Conservation (phyloP, 2,329 filamentous ascomycete genomes). For the Verticillium isaacii region DNA sequence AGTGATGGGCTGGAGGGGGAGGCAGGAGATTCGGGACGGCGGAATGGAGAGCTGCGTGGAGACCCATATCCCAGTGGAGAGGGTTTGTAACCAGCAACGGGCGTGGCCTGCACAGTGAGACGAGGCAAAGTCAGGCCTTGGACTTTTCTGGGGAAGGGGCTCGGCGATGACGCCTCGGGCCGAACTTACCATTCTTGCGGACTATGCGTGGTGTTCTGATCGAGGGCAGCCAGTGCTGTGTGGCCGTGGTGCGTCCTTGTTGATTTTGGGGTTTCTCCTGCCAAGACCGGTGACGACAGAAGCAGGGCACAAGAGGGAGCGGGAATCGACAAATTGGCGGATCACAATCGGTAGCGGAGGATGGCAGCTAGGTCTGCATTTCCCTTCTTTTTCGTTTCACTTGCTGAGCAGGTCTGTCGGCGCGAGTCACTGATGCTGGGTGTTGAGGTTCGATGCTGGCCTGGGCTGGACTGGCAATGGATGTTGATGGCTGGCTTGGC, state of each 20-base stretch:
- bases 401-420: background rate
- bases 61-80: conserved; percentile 69
- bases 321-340: background rate
- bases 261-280: background rate
- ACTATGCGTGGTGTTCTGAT: background rate
- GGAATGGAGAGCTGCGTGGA: conserved; percentile 61
- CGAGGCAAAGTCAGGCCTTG: conserved; percentile 1
- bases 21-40: conserved; percentile 55
- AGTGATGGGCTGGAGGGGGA: conserved; percentile 55
- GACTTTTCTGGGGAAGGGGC: background rate
- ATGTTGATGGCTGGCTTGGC: background rate
- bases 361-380: background rate
- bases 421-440: background rate
- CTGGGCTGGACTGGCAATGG: background rate
- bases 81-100: conserved; percentile 56
- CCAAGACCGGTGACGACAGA: conserved; percentile 1
- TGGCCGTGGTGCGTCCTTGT: background rate
- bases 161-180: background rate
- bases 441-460: background rate
- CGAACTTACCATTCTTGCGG: conserved; percentile 3
- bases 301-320: background rate
- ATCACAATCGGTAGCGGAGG: conserved; percentile 1
- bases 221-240: background rate
- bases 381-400: background rate
- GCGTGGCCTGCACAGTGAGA: conserved; percentile 38